Evolutionary conservation across 768 basidiomycete genomes (phyloP), one percentile per base, ranked within the genome.

Genomic region (Podaxis pistillaris): DNA sequence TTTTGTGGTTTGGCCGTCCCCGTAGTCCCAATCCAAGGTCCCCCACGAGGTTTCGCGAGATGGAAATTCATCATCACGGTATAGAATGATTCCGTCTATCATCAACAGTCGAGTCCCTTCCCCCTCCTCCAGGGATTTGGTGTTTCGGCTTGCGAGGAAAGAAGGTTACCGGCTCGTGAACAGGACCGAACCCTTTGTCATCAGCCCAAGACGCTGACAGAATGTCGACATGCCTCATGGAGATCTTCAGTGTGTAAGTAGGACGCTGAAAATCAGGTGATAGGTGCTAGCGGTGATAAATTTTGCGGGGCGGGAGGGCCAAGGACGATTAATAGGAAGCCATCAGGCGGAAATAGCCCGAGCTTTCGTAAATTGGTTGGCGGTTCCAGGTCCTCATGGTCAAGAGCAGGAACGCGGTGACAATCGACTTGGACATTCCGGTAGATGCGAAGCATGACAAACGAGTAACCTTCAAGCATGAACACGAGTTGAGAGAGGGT

Each of bases 291-390:
- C 38, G 54, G 54, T 40, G 36, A 56, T 56, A 24, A 40, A 40
- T 22, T 33, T 24, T 56, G 22, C 19, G 33, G 54, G 36, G 24
- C 5, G 30, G 19, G 54, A 40, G 54, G 52, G 30, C 12, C 38
- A 41, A 40, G 30, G 19, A 7, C 19, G 26, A 28, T 50, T 50
- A 54, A 30, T n/a, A 30, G 52, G 52, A 37, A 33, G 52, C 28
- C n/a, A 54, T 56, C 26, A 40, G 54, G 54, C 54, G 54, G 54
- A 56, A 40, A 56, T 56, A 24, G 54, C 38, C 54, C 54, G 54
- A 56, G 37, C 11, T 37, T 56, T 56, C 54, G 54, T 56, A 41
- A 56, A n/a, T 11, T n/a, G 54, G 38, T 56, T 19, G 26, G 38
- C 30, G 33, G 36, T 40, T 56, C 24, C 19, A 38, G 12, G 24